phyloP scores from a whole-genome alignment of 1,284 basidiomycete genomes.

The Trichosporon asahii region DNA sequence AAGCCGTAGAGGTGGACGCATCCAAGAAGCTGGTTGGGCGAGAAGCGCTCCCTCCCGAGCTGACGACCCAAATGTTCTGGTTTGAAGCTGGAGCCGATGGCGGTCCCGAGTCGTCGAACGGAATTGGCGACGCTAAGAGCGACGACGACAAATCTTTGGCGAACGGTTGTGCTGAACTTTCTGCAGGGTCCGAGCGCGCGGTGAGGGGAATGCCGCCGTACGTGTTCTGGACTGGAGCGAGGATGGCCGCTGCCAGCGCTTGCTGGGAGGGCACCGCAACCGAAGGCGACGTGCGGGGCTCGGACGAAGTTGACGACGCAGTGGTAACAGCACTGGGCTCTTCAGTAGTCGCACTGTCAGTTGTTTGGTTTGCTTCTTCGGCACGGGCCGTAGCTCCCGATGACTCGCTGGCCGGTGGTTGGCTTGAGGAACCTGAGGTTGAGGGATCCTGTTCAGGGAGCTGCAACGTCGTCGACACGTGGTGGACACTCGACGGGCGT shows the following conservation, averaged over 20 bases:
- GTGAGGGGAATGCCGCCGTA: slow-evolving; percentile 10
- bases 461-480: not conserved
- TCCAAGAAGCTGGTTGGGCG: slow-evolving; percentile 5
- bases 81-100: slow-evolving; percentile 25
- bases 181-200: slow-evolving; percentile 1
- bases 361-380: slow-evolving; percentile 9
- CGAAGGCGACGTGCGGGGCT: slow-evolving; percentile 4
- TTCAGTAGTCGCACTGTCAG: not conserved
- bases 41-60: not conserved
- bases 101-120: slow-evolving; percentile 35
- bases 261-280: slow-evolving; percentile 7
- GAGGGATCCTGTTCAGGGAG: not conserved
- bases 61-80: slow-evolving; percentile 21
- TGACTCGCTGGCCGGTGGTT: not conserved
- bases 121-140: slow-evolving; percentile 3
- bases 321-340: slow-evolving; percentile 6
- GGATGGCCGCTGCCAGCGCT: slow-evolving; percentile 6
- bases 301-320: slow-evolving; percentile 5
- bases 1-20: slow-evolving; percentile 6
- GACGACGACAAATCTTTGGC: not conserved
- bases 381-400: slow-evolving; percentile 4
- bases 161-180: not conserved
- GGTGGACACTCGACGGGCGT: slow-evolving; percentile 3
- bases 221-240: slow-evolving; percentile 2
- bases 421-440: not conserved